Base-by-base conservation (phyloP, 371 early-diverging fungal genomes). In the Rhizopus arrhizus region DNA sequence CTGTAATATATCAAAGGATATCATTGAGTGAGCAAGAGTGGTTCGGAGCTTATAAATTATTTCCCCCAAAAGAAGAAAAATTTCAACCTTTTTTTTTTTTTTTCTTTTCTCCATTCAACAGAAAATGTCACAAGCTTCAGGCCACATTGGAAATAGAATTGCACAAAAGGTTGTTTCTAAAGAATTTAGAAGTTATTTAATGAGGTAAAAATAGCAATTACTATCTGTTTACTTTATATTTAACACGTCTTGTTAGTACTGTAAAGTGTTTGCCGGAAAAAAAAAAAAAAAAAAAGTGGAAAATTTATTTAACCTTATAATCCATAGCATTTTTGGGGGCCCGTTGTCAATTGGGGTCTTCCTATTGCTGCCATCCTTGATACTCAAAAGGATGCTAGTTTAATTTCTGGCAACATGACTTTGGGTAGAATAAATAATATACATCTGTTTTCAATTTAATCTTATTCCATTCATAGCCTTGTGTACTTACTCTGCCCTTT, bases 311-410 rank as follows among this genome's bases (percentile, higher is more conserved):
- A 36, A 47, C 42, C 31, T 49, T 12, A 33, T 13, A 22, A 50
- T 29, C 40, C 40, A 56, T 73, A 88, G 89, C 94, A 94, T 65
- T 94, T 94, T 69, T 94, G 94, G 94, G 94, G 94, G 52, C 94
- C 94, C 53, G 89, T 93, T 35, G 97, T 94, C 55, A 98, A 97
- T 85, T 98, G 98, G 98, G 97, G 97, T 58, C 85, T 98, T 54
- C 98, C 98, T 49, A 65, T 95, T 45, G 98, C 98, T 32, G 98
- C 97, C 35, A 91, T 97, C 58, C 91, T 95, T 40, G 98, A 98
- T 75, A 86, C 86, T 62, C 83, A 89, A 61, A 95, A 96, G 77
- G 89, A 90, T 65, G 94, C 97, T 15, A 95, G 94, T 62, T 73
- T 89, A 69, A 98, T 98, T 70, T 90, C 91, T 40, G 94, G 95